Conservation (phyloP, 805 yeast species). For the Metschnikowia peoriensis region DNA sequence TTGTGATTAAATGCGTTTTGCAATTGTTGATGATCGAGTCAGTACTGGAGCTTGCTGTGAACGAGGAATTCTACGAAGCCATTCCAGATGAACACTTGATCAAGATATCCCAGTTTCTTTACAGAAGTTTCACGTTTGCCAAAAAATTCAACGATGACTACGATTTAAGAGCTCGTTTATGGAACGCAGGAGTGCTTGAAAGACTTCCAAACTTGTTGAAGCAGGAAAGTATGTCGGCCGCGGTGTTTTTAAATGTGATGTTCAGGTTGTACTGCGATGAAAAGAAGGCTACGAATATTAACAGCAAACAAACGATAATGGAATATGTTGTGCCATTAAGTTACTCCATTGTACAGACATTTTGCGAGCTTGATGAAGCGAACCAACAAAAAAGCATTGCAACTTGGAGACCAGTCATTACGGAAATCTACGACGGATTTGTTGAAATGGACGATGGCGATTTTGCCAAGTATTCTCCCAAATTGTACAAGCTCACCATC, state of each 20-base stretch:
- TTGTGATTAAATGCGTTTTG: slow-evolving; percentile 88
- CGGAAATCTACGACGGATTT: slow-evolving; percentile 81
- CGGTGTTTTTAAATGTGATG: slow-evolving; percentile 77
- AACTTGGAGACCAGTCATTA: slow-evolving; percentile 91
- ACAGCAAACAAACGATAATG: slow-evolving; percentile 50
- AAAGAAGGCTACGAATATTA: slow-evolving; percentile 44
- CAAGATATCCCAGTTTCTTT: slow-evolving; percentile 57
- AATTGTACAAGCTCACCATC: slow-evolving; percentile 58
- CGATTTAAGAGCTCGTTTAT: slow-evolving; percentile 80
- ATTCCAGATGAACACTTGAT: slow-evolving; percentile 68
- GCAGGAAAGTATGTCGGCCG: slow-evolving; percentile 89
- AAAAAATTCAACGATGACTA: slow-evolving; percentile 85
- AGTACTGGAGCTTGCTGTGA: slow-evolving; percentile 73
- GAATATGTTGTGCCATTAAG: slow-evolving; percentile 63
- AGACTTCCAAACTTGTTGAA: slow-evolving; percentile 86
- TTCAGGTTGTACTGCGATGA: slow-evolving; percentile 76
- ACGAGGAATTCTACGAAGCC: slow-evolving; percentile 60
- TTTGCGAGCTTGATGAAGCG: slow-evolving; percentile 67
- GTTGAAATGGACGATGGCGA: slow-evolving; percentile 73
- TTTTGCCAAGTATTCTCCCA: slow-evolving; percentile 57
- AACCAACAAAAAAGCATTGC: slow-evolving; percentile 77
- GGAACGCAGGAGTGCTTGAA: slow-evolving; percentile 90
- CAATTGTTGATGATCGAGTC: slow-evolving; percentile 88
- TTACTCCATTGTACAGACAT: slow-evolving; percentile 66
- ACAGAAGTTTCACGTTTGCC: slow-evolving; percentile 76